Conservation (phyloP, 2,329 filamentous ascomycete species). For the Botrytis byssoidea region DNA sequence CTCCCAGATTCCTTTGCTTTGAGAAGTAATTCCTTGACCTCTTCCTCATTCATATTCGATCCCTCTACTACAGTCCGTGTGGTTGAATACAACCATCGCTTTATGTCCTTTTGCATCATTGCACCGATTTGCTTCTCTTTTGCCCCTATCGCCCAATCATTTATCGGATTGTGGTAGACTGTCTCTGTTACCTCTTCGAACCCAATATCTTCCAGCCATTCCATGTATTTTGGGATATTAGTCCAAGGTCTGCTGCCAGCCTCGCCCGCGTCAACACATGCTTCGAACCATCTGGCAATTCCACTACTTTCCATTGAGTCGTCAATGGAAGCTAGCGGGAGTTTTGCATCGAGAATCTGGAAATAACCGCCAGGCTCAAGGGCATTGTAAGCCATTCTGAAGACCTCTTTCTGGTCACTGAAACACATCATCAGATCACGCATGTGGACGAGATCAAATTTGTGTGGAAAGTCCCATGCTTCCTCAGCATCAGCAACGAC, state of each 20-base stretch:
- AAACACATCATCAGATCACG: conserved; percentile 24
- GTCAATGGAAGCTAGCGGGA: conserved; percentile 26
- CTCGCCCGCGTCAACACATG: conserved; percentile 19
- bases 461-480: conserved; percentile 46
- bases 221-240: conserved; percentile 24
- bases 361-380: conserved; percentile 27
- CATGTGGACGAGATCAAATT: conserved; percentile 51
- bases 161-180: conserved; percentile 53
- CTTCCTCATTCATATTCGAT: conserved; percentile 4
- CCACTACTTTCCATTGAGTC: conserved; percentile 29
- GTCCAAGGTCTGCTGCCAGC: conserved; percentile 25
- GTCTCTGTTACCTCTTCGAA: conserved; percentile 54
- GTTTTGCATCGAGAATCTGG: conserved; percentile 24
- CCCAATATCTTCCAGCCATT: conserved; percentile 43
- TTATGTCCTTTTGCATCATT: conserved; percentile 27
- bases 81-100: neutral
- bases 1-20: neutral
- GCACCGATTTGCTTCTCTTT: conserved; percentile 29
- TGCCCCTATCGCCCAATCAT: conserved; percentile 49
- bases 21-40: neutral
- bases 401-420: conserved; percentile 21
- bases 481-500: conserved; percentile 52
- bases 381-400: conserved; percentile 20
- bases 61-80: neutral
- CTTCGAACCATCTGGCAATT: conserved; percentile 27